A percentile compares a stretch with the other conserved stretches of the same genome.
phyloP scores from a whole-genome alignment of 768 basidiomycete species.

The Mycena rebaudengoi region DNA sequence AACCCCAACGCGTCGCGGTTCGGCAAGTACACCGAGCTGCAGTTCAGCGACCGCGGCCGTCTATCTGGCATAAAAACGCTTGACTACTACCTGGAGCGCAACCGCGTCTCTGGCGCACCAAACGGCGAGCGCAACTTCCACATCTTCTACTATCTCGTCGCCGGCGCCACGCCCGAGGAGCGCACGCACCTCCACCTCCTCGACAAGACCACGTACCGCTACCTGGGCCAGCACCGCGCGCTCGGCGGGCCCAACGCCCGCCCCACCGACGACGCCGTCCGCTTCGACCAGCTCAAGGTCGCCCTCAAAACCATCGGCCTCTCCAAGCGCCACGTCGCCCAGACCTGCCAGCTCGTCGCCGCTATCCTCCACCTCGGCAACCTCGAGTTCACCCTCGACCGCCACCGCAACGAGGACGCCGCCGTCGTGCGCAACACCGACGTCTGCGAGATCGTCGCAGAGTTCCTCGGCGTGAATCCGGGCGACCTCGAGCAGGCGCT shows the following conservation, averaged over 20 bases:
- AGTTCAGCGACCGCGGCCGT: slow-evolving; percentile 93
- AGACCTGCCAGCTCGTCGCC: slow-evolving; percentile 93
- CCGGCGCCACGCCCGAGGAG: slow-evolving; percentile 90
- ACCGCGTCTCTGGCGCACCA: slow-evolving; percentile 86
- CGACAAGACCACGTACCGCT: slow-evolving; percentile 85
- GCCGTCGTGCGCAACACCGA: slow-evolving; percentile 92
- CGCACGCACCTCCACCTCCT: slow-evolving; percentile 85
- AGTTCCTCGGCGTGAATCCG: slow-evolving; percentile 87
- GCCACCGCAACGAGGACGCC: slow-evolving; percentile 86
- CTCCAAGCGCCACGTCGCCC: slow-evolving; percentile 94
- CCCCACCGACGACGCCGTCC: slow-evolving; percentile 81
- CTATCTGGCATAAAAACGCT: slow-evolving; percentile 92
- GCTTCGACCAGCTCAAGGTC: slow-evolving; percentile 93
- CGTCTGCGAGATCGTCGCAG: slow-evolving; percentile 82
- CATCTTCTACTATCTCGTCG: slow-evolving; percentile 96
- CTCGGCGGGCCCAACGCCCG: slow-evolving; percentile 53
- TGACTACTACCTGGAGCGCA: slow-evolving; percentile 95
- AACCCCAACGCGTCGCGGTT: slow-evolving; percentile 97
- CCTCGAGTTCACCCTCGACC: slow-evolving; percentile 89
- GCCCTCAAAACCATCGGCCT: slow-evolving; percentile 94
- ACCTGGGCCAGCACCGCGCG: slow-evolving; percentile 77
- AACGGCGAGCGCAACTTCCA: slow-evolving; percentile 97
- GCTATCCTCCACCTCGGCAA: slow-evolving; percentile 97
- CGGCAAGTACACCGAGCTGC: slow-evolving; percentile 97
- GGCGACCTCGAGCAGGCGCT: slow-evolving; percentile 79